phyloP scores from a whole-genome alignment of 257 asterid genomes.

The Jacaranda mimosifolia region DNA sequence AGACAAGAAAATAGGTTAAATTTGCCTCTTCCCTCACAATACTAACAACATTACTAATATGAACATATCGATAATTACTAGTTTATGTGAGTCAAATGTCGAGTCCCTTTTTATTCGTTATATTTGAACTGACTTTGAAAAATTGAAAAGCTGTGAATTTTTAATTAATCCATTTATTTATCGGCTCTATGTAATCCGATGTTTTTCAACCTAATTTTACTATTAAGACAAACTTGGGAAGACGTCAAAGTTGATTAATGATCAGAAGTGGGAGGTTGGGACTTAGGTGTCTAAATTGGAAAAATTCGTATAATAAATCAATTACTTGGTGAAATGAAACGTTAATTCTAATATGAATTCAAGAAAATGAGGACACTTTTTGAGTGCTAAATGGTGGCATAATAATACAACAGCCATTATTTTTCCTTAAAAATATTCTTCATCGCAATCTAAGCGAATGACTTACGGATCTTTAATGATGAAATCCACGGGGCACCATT shows the following conservation, averaged over 20 bases:
- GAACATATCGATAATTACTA: too few species aligned
- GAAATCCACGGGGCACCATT: background rate
- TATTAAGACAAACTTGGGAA: too few species aligned
- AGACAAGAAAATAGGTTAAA: too few species aligned
- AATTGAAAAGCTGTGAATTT: too few species aligned
- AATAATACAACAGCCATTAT: background rate
- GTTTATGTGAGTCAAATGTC: too few species aligned
- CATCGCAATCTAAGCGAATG: constrained; percentile 24
- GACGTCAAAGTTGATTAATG: constrained; percentile 15
- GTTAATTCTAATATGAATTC: constrained; percentile 14
- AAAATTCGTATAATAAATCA: background rate
- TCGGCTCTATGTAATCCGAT: too few species aligned
- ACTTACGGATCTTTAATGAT: background rate
- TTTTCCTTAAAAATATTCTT: background rate
- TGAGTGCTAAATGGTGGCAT: constrained; percentile 3
- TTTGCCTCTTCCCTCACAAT: too few species aligned
- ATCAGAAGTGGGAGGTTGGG: constrained; percentile 17
- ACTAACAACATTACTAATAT: too few species aligned
- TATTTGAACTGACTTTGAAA: too few species aligned
- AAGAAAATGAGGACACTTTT: background rate
- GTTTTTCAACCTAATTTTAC: too few species aligned
- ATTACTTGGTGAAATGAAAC: background rate
- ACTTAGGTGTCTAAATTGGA: background rate
- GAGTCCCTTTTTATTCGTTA: too few species aligned
- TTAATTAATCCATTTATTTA: too few species aligned